Percentiles rank a stretch among this genome's conserved stretches.
phyloP scores from a whole-genome alignment of 495 filamentous ascomycete genomes.

The Opeltia flavorubescens region DNA sequence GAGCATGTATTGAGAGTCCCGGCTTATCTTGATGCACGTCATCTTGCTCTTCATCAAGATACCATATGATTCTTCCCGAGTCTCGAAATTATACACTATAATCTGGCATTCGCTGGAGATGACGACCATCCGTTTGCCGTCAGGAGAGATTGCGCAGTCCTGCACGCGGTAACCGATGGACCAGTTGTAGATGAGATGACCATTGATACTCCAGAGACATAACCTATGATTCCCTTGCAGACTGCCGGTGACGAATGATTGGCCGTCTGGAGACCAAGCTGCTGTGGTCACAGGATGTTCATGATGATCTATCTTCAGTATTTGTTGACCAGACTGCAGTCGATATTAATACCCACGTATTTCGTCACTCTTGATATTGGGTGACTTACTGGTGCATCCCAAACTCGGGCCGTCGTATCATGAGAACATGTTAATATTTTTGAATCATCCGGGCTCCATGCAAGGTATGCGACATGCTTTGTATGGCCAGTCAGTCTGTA shows the following conservation, averaged over 20 bases:
- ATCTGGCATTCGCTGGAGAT: slow-evolving; percentile 56
- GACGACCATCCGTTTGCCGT: slow-evolving; percentile 64
- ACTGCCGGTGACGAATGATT: slow-evolving; percentile 67
- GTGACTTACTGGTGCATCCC: slow-evolving; percentile 56
- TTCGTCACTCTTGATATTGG: no score
- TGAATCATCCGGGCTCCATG: slow-evolving; percentile 86
- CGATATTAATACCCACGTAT: background rate
- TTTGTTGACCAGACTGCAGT: slow-evolving; percentile 50
- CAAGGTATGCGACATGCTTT: slow-evolving; percentile 53
- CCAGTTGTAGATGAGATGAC: slow-evolving; percentile 46
- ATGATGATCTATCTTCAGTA: slow-evolving; percentile 52
- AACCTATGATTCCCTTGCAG: slow-evolving; percentile 54
- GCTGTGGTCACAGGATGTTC: slow-evolving; percentile 72
- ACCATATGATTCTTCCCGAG: slow-evolving; percentile 59
- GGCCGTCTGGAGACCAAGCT: slow-evolving; percentile 68
- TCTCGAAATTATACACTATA: slow-evolving; percentile 69
- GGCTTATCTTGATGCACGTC: slow-evolving; percentile 68
- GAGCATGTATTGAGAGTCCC: slow-evolving; percentile 65
- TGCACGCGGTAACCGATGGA: slow-evolving; percentile 60
- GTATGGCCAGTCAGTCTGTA: slow-evolving; percentile 51
- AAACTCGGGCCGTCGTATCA: slow-evolving; percentile 62
- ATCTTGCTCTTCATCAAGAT: slow-evolving; percentile 49
- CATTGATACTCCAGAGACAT: slow-evolving; percentile 51
- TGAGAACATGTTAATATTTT: slow-evolving; percentile 70
- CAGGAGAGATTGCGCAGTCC: slow-evolving; percentile 66